Conservation (phyloP, 2,329 filamentous ascomycete genomes). For the Venturiaceae sp. region DNA sequence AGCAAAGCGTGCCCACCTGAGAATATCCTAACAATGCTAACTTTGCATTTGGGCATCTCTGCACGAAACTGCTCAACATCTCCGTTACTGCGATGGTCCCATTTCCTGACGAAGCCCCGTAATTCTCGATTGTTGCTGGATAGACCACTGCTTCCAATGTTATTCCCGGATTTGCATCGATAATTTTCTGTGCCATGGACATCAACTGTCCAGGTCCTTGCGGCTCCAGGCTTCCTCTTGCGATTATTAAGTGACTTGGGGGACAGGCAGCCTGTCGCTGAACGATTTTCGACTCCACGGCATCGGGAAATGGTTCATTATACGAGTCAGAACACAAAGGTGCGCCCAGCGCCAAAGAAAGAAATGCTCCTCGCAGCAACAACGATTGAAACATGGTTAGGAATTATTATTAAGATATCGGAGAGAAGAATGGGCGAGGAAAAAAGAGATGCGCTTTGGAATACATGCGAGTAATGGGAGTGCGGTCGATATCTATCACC, state of each 20-base stretch:
- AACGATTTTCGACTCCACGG: not conserved
- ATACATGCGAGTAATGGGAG: not conserved
- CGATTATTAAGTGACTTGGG: not conserved
- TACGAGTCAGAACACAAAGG: not conserved
- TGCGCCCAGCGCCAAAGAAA: not conserved
- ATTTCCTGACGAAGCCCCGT: not conserved
- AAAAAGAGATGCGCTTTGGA: not conserved
- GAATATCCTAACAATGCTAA: not conserved
- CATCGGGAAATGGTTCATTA: not conserved
- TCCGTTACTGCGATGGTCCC: not conserved
- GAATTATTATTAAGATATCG: not conserved
- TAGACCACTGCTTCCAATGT: not conserved
- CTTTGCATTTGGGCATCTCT: slow-evolving; percentile 1
- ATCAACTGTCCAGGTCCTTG: not conserved
- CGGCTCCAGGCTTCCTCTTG: not conserved
- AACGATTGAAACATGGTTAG: not conserved
- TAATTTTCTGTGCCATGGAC: not conserved
- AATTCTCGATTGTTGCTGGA: slow-evolving; percentile 2
- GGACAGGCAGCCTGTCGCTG: not conserved
- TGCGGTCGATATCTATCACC: not conserved
- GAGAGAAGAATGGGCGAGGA: not conserved
- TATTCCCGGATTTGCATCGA: not conserved
- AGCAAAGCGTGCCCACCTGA: not conserved
- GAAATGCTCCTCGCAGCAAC: not conserved
- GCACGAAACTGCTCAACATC: not conserved